Conservation (phyloP, 129 eudicot genomes). For the Saposhnikovia divaricata region DNA sequence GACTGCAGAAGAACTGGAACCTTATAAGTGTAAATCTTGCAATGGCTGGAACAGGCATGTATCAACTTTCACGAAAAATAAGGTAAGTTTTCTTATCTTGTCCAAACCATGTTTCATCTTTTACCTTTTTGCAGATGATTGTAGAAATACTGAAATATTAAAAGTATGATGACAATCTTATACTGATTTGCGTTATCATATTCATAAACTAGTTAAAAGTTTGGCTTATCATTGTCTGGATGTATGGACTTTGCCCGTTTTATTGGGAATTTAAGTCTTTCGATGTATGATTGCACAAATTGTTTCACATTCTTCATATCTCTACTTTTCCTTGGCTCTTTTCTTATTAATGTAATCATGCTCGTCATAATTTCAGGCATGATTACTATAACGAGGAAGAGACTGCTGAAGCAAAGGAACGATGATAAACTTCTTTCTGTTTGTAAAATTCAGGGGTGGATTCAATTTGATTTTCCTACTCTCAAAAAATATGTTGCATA, state of each 20-base stretch:
- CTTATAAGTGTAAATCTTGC: slow-evolving; percentile 89
- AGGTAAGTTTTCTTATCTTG: slow-evolving; percentile 26
- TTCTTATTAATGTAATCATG: not conserved
- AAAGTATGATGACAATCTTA: not conserved
- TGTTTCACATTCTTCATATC: not conserved
- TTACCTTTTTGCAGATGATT: not conserved
- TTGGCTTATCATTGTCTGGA: not conserved
- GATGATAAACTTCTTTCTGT: slow-evolving; percentile 29
- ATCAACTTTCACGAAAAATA: slow-evolving; percentile 80
- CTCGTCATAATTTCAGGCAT: slow-evolving; percentile 38
- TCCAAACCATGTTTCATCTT: not conserved
- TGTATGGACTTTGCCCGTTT: not conserved
- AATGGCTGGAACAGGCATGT: slow-evolving; percentile 92
- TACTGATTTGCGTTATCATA: not conserved
- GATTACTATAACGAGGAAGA: slow-evolving; percentile 61
- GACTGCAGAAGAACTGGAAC: slow-evolving; percentile 95
- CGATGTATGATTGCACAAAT: not conserved
- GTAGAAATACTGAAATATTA: not conserved
- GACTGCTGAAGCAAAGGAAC: slow-evolving; percentile 48
- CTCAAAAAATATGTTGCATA: not conserved
- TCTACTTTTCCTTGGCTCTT: not conserved
- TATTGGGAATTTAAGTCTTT: not conserved
- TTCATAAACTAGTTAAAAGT: too few species aligned
- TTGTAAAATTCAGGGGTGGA: slow-evolving; percentile 5
- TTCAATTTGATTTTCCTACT: not conserved